Conservation (phyloP, 2,329 filamentous ascomycete genomes). For the Fusarium pseudoanthophilum region DNA sequence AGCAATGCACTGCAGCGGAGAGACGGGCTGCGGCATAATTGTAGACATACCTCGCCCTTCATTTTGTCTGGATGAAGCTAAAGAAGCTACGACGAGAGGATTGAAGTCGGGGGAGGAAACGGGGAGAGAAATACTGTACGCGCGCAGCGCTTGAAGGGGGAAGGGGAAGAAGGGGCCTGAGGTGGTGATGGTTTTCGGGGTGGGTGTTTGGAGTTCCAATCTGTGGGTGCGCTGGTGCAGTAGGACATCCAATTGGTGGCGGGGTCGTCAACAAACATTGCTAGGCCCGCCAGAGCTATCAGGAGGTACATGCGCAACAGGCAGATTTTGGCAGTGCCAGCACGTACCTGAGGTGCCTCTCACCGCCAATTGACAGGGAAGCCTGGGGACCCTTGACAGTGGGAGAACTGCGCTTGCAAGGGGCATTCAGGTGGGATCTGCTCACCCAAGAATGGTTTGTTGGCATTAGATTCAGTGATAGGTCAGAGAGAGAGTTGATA, state of each 20-base stretch:
- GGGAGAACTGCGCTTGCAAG: constrained; percentile 38
- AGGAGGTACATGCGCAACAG: constrained; percentile 21
- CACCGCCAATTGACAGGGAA: constrained; percentile 46
- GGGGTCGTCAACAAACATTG: constrained; percentile 41
- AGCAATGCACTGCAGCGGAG: constrained; percentile 1
- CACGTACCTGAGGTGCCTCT: constrained; percentile 35
- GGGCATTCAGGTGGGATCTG: constrained; percentile 33
- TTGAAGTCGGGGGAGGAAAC: constrained; percentile 34
- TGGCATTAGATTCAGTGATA: background rate
- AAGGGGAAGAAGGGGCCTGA: constrained; percentile 44
- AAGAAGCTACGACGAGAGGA: constrained; percentile 34
- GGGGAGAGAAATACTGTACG: constrained; percentile 43
- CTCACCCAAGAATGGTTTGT: constrained; percentile 3
- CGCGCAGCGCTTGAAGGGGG: constrained; percentile 50
- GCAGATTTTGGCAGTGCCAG: constrained; percentile 5
- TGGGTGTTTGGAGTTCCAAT: constrained; percentile 45
- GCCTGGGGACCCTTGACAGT: constrained; percentile 31
- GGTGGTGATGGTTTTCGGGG: constrained; percentile 51
- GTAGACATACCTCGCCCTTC: constrained; percentile 66
- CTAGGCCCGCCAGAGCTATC: constrained; percentile 10
- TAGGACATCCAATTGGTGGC: constrained; percentile 42
- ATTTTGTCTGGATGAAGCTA: constrained; percentile 53
- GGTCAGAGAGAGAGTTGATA: background rate
- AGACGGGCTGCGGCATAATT: background rate
- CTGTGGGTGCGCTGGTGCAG: constrained; percentile 40